Conservation (phyloP, 495 filamentous ascomycete species). For the Aspergillus coremiiformis region DNA sequence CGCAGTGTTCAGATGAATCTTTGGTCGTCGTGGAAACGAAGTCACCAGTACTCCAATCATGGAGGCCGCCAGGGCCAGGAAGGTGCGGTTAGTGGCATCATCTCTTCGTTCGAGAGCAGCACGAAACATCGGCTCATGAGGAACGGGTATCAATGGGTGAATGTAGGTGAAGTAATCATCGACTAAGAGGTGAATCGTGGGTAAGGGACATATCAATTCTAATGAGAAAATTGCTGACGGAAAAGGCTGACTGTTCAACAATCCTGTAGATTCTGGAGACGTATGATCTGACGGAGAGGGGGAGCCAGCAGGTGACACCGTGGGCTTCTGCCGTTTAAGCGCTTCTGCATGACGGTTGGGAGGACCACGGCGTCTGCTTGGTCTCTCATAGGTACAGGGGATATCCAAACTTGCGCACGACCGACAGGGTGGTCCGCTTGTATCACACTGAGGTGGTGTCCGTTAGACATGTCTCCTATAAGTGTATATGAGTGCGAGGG, state of each 20-base stretch:
- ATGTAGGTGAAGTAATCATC: constrained; percentile 90
- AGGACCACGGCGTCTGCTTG: constrained; percentile 72
- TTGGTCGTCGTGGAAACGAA: constrained; percentile 73
- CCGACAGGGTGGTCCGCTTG: constrained; percentile 68
- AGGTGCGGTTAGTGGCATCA: constrained; percentile 59
- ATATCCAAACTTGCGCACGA: constrained; percentile 73
- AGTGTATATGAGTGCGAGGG: background rate
- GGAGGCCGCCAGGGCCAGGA: constrained; percentile 69
- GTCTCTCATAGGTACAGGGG: constrained; percentile 74
- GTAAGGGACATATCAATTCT: constrained; percentile 67
- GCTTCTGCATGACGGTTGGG: constrained; percentile 81
- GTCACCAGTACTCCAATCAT: constrained; percentile 74
- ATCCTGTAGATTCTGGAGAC: constrained; percentile 18
- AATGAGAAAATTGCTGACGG: constrained; percentile 40
- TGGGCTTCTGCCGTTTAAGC: constrained; percentile 60
- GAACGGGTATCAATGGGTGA: constrained; percentile 77
- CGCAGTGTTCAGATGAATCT: constrained; percentile 60
- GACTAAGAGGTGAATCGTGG: constrained; percentile 58
- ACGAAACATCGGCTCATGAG: constrained; percentile 80
- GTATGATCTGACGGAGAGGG: constrained; percentile 21
- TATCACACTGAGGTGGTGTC: constrained; percentile 58
- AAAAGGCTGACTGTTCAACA: constrained; percentile 11
- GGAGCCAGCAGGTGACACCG: constrained; percentile 25
- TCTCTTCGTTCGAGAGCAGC: constrained; percentile 61
- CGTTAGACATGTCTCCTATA: background rate